Percentiles rank a stretch among this genome's conserved stretches.
Conservation (phyloP, 139 green algal species). For the Picochlorum sp. region DNA sequence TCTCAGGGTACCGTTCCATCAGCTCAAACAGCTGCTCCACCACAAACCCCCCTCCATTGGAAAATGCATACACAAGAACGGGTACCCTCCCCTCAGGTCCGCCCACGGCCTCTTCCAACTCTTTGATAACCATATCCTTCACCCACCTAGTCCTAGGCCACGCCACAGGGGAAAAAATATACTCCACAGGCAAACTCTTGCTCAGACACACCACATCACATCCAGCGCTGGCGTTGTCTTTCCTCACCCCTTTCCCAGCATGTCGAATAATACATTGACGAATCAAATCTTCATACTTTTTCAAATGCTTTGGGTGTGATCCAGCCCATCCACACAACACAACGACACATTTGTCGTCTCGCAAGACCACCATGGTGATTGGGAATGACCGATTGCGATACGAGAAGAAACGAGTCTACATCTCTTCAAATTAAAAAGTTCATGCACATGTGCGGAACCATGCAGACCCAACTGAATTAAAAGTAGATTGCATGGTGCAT, state of each 20-base stretch:
- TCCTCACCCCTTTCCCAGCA: neutral
- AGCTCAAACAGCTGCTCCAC: slow-evolving; percentile 18
- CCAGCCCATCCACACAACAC: slow-evolving; percentile 12
- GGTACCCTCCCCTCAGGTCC: neutral
- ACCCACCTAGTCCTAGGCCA: slow-evolving; percentile 6
- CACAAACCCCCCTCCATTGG: slow-evolving; percentile 20
- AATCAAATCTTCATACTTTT: slow-evolving; percentile 11
- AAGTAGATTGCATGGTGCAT: too few species aligned
- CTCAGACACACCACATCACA: slow-evolving; percentile 12
- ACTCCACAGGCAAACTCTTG: neutral
- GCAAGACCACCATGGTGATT: too few species aligned
- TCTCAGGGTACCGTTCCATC: neutral
- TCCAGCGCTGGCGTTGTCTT: neutral
- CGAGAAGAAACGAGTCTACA: too few species aligned
- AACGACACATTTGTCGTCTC: neutral
- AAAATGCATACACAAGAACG: slow-evolving; percentile 22
- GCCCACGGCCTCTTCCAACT: neutral
- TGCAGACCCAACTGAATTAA: too few species aligned
- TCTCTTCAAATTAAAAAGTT: too few species aligned
- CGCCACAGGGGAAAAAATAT: slow-evolving; percentile 11
- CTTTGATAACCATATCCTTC: slow-evolving; percentile 1
- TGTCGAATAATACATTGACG: too few species aligned
- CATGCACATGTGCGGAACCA: too few species aligned
- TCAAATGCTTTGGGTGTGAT: neutral
- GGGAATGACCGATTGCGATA: too few species aligned